A percentile compares a stretch with the other conserved stretches of the same genome.
These are phyloP conservation scores for Stylosanthes scabra DNA, from an alignment of 331 rosid genomes.

Conservation along the genomic window DNA sequence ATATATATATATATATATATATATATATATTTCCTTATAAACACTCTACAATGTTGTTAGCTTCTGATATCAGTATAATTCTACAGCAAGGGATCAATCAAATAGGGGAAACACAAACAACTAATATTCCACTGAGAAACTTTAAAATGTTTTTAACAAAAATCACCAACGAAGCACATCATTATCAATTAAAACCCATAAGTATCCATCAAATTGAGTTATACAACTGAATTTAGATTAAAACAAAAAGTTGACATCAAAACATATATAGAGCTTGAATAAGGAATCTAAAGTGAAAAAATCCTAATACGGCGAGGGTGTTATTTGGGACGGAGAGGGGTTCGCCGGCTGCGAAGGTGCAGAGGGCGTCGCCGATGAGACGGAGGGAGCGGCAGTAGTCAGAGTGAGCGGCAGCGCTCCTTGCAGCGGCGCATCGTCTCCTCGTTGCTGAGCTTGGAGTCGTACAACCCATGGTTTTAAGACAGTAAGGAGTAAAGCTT, in stretches of 20 bases:
- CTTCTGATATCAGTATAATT: background rate
- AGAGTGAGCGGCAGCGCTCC: slow-evolving; percentile 92
- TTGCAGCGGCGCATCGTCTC: slow-evolving; percentile 94
- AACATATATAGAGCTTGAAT: slow-evolving; percentile 7
- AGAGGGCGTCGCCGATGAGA: slow-evolving; percentile 82
- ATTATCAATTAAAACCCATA: slow-evolving; percentile 5
- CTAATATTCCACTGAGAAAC: slow-evolving; percentile 25
- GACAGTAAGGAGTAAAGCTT: no score
- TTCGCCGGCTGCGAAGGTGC: slow-evolving; percentile 72
- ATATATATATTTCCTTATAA: no score
- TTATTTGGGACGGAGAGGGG: slow-evolving; percentile 75
- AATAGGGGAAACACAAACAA: background rate
- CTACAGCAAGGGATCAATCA: background rate
- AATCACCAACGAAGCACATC: background rate
- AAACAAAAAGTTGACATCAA: slow-evolving; percentile 8
- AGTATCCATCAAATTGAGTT: slow-evolving; percentile 30
- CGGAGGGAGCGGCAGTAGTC: slow-evolving; percentile 96
- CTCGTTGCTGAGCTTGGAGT: no score
- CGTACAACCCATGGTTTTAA: no score
- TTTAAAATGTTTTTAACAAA: slow-evolving; percentile 19
- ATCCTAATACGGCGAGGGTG: slow-evolving; percentile 67
- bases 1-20: no score
- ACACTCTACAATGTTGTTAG: no score
- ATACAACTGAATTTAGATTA: slow-evolving; percentile 12
- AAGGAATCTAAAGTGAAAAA: slow-evolving; percentile 19